Evolutionary conservation across 2,329 filamentous ascomycete species (phyloP).

Genomic region (Pseudogymnoascus sp.): DNA sequence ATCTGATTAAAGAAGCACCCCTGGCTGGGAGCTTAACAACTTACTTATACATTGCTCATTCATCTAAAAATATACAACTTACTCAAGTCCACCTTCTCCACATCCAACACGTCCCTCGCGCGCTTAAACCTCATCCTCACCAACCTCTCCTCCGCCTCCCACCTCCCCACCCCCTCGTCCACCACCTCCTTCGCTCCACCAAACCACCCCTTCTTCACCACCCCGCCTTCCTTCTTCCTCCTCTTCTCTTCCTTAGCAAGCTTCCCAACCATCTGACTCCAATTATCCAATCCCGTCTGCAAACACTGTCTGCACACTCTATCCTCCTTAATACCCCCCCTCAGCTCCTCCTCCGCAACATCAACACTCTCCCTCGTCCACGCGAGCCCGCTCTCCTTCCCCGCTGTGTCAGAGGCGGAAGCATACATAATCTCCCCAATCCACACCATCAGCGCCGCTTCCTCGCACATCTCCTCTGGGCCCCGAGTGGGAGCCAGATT

Average conservation of each 20-base stretch:
- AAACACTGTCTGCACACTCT: slow-evolving; percentile 70
- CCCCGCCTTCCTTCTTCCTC: slow-evolving; percentile 12
- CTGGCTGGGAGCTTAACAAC: neutral
- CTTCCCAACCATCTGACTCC: slow-evolving; percentile 68
- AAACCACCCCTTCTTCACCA: slow-evolving; percentile 20
- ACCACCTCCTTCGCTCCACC: slow-evolving; percentile 19
- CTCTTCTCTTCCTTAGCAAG: slow-evolving; percentile 37
- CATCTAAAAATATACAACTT: slow-evolving; percentile 3
- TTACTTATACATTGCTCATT: neutral
- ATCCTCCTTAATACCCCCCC: slow-evolving; percentile 28
- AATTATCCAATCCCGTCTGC: slow-evolving; percentile 67
- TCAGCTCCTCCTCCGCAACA: slow-evolving; percentile 60
- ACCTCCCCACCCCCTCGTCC: slow-evolving; percentile 23
- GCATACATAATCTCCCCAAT: slow-evolving; percentile 91
- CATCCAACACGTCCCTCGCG: slow-evolving; percentile 19
- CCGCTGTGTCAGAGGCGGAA: slow-evolving; percentile 36
- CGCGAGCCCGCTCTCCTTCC: slow-evolving; percentile 61
- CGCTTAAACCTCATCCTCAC: slow-evolving; percentile 25
- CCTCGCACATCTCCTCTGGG: slow-evolving; percentile 63
- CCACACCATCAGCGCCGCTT: slow-evolving; percentile 78
- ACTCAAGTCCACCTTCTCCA: slow-evolving; percentile 1
- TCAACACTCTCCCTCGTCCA: slow-evolving; percentile 90
- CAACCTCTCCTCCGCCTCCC: slow-evolving; percentile 28
- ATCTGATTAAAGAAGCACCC: neutral
- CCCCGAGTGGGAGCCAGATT: slow-evolving; percentile 57